Base-by-base conservation (phyloP, 1,284 basidiomycete species). In the Ustilago hordei region DNA sequence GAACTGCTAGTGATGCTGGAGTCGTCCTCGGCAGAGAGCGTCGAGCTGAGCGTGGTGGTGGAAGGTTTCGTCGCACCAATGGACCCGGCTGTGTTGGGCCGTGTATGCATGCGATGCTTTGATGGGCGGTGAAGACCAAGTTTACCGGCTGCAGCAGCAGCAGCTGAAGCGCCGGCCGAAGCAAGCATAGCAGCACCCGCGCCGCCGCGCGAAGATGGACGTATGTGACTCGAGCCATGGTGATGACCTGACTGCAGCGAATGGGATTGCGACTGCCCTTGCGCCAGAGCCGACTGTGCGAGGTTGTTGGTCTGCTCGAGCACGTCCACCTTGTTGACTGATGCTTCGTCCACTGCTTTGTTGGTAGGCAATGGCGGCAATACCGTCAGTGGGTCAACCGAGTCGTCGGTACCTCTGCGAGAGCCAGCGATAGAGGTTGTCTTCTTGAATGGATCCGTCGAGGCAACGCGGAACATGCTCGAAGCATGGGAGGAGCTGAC, bases 81-180 rank as follows among this genome's bases (percentile, higher is more conserved):
- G 9, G 80, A 80, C 28, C 79, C 79, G 7, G 78, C 81, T 5
- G 81, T 82, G 63, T 78, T 80, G 57, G 80, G 81, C 15, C 81
- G 69, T 32, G 67, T 55, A 41, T 57, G 72, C 55, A 47, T 64
- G n/a, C 72, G 63, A 43, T 76, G 64, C 23, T 75, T 74, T n/a
- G 67, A 69, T 0, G 80, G 72, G 19, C 81, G 74, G 56, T 80
- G 80, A 2, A 83, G 69, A 41, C 79, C 77, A 7, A 83, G 73
- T 64, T 81, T 81, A 31, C 80, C 78, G 3, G 80, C 80, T 0
- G 81, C 81, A 11, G 81, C 81, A 0, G 80, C 81, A 12, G 80
- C 81, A 32, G 80, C 81, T 6, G 70, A 73, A 12, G 73, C 80
- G 15, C 75, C 76, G 11, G 75, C 80, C 5, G 76, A 79, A n/a